Evolutionary conservation across 768 basidiomycete genomes (phyloP).

Genomic region (Serendipita vermifera): DNA sequence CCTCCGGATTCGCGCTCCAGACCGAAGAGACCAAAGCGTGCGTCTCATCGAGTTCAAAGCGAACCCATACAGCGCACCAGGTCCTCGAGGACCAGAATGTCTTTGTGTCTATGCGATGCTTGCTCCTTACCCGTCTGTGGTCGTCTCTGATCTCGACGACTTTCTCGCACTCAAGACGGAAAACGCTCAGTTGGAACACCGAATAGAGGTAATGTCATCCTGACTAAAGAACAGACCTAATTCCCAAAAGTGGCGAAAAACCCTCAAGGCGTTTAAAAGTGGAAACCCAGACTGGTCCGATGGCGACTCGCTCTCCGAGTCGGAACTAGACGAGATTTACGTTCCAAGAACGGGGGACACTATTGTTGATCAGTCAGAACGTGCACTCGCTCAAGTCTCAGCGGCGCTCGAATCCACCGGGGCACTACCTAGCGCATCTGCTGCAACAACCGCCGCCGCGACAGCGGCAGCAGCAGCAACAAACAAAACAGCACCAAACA

Average conservation of each 20-base stretch:
- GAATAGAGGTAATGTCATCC: constrained; percentile 20
- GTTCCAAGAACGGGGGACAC: not conserved
- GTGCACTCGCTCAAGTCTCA: not conserved
- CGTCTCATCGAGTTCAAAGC: constrained; percentile 8
- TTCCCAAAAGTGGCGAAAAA: not conserved
- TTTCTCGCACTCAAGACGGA: constrained; percentile 75
- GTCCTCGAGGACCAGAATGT: not conserved
- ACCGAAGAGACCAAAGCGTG: not conserved
- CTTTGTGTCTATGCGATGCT: constrained; percentile 2
- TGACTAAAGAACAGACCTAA: not conserved
- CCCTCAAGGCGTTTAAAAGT: not conserved
- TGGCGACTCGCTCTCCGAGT: not conserved
- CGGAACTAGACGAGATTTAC: not conserved
- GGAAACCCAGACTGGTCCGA: too few relatives aligned
- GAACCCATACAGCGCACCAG: not conserved
- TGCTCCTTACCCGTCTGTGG: not conserved
- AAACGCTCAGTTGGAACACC: constrained; percentile 65
- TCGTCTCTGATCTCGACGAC: constrained; percentile 22
- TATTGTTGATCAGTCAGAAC: not conserved
- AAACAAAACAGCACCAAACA: too few relatives aligned
- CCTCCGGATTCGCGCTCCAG: not conserved
- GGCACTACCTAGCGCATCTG: not conserved
- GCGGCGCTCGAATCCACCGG: not conserved
- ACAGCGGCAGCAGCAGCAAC: too few relatives aligned
- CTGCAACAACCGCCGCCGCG: not conserved